Evolutionary conservation across 2,329 filamentous ascomycete genomes (phyloP), one percentile per base, ranked within the genome.

Genomic region (Diaporthe destruens): DNA sequence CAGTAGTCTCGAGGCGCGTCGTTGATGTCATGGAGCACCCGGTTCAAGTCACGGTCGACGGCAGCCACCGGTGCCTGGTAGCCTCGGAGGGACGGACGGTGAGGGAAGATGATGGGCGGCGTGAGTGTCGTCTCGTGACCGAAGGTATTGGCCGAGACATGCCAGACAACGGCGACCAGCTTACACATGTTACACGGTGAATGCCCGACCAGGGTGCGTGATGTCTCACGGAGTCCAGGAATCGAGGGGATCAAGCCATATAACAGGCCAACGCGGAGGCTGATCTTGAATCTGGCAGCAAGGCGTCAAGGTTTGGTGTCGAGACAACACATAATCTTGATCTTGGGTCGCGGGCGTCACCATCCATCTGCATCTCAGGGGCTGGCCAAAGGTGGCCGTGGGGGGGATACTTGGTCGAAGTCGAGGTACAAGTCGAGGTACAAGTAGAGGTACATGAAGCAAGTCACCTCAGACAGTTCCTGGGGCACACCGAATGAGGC

Each of bases 371-470:
- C 29, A 14, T 39, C 16, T 36, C 11, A 25, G 47, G 61, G 44
- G 57, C 23, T 57, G 53, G 32, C 68, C 20, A 54, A 14, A 18
- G 6, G 6, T 20, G 4, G 4, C 7, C 29, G 42, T 51, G 29
- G 42, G 12, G 16, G 18, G 12, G 16, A 32, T 56, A 69, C 67
- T 51, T 36, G n/a, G 8, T 39, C 54, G 29, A 49, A 51, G 67
- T 70, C 68, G 23, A 61, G 55, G 47, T 70, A 70, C 68, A 53
- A n/a, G n/a, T n/a, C n/a, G n/a, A n/a, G n/a, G n/a, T n/a, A n/a
- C n/a, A 49, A 51, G 67, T 70, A 55, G 23, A 61, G 55, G 47
- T 70, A 70, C 68, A 53, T 54, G 16, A 32, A 20, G 34, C 25
- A n/a, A 2, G 34, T n/a, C 23, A 29, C 34, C 34, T 32, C 67